A percentile compares a stretch with the other conserved stretches of the same genome.
Evolutionary conservation across 495 filamentous ascomycete species (phyloP).

Genomic region (Penicillium dipodomyicola): DNA sequence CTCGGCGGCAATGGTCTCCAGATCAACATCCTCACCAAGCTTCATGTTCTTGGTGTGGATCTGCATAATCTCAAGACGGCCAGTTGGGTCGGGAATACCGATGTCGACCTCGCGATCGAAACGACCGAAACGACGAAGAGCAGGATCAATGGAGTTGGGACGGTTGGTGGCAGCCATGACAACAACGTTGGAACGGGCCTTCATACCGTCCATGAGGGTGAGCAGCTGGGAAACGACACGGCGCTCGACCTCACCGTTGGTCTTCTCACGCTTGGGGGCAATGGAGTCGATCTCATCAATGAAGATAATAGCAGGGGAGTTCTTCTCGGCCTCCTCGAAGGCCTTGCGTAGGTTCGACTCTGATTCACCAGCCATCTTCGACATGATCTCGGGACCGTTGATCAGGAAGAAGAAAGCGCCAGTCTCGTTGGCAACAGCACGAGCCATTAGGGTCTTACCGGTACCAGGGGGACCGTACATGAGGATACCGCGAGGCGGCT

Average conservation of each 20-base stretch:
- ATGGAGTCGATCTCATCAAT: constrained; percentile 99
- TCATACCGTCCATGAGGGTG: constrained; percentile 99
- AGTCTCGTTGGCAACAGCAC: constrained; percentile 97
- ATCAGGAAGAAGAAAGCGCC: constrained; percentile 99
- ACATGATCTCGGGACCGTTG: constrained; percentile 99
- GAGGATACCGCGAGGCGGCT: constrained; percentile 96
- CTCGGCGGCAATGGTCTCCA: constrained; percentile 94
- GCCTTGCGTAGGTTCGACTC: constrained; percentile 97
- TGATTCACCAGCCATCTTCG: constrained; percentile 99
- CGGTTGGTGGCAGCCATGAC: constrained; percentile 99
- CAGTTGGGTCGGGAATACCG: constrained; percentile 95
- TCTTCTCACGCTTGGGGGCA: constrained; percentile 99
- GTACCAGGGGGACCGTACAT: constrained; percentile 98
- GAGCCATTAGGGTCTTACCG: constrained; percentile 98
- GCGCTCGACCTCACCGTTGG: constrained; percentile 97
- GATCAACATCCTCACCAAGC: constrained; percentile 92
- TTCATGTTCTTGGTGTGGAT: constrained; percentile 99
- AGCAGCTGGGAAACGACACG: constrained; percentile 97
- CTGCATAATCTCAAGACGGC: constrained; percentile 96
- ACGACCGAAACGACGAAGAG: constrained; percentile 88
- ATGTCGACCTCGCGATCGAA: constrained; percentile 99
- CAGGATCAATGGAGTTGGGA: constrained; percentile 94
- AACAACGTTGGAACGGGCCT: constrained; percentile 95
- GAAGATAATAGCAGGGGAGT: constrained; percentile 98
- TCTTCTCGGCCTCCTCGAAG: constrained; percentile 99